Conservation (phyloP, 176 grass and related monocot genomes). For the Phoenix roebelenii region DNA sequence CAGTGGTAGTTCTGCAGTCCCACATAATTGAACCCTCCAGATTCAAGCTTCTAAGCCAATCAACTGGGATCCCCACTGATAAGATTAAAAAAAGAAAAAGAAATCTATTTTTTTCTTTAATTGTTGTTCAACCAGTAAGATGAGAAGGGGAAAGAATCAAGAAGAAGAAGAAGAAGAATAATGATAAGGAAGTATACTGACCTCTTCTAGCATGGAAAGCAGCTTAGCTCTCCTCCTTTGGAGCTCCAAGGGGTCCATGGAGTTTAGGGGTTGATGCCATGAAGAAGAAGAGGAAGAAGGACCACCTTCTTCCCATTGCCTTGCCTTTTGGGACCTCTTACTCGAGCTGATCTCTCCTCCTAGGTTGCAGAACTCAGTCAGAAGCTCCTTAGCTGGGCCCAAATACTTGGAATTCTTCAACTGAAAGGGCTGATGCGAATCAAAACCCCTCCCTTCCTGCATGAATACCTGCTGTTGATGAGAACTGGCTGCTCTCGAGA, state of each 20-base stretch:
- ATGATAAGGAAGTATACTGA: not conserved
- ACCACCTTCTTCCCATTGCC: conserved; percentile 24
- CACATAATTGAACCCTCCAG: conserved; percentile 8
- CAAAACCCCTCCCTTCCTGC: not conserved
- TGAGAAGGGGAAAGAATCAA: not conserved
- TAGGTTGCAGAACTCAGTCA: conserved; percentile 44
- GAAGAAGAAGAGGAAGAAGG: conserved; percentile 15
- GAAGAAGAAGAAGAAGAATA: not conserved
- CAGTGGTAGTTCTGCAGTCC: conserved; percentile 1
- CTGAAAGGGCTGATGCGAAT: conserved; percentile 22
- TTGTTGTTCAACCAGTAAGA: no score
- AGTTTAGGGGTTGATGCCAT: conserved; percentile 25
- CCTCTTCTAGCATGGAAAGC: conserved; percentile 60
- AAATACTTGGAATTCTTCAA: conserved; percentile 37
- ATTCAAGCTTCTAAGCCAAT: not conserved
- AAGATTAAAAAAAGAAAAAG: no score
- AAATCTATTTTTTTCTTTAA: no score
- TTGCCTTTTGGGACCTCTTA: conserved; percentile 5
- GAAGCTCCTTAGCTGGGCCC: conserved; percentile 29
- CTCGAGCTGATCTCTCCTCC: conserved; percentile 18
- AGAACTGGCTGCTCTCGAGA: not conserved
- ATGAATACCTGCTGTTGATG: conserved; percentile 2
- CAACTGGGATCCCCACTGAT: no score
- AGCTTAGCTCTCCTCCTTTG: conserved; percentile 47
- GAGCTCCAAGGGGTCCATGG: conserved; percentile 48